These are phyloP conservation scores for Maudiozyma turicensis DNA, from an alignment of 805 yeast species.

Conservation along the genomic window DNA sequence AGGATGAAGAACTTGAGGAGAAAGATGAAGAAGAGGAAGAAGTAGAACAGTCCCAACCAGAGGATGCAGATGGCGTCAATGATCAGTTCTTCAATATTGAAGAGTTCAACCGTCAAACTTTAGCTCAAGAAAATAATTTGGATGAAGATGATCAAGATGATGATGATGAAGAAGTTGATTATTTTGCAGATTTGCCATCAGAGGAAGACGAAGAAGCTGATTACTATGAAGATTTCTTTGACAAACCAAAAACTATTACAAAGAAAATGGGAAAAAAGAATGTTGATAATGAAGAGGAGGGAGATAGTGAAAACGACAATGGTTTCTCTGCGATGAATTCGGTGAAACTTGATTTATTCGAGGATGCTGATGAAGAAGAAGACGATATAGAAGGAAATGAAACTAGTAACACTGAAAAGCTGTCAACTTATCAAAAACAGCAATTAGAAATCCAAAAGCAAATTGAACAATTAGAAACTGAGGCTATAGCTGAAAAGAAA, in stretches of 20 bases:
- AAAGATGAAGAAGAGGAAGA: constrained; percentile 4
- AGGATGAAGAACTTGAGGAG: background rate
- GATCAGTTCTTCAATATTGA: constrained; percentile 81
- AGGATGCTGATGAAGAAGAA: constrained; percentile 29
- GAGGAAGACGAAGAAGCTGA: constrained; percentile 46
- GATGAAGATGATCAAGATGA: constrained; percentile 31
- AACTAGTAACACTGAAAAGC: constrained; percentile 9
- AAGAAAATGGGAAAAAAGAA: constrained; percentile 2
- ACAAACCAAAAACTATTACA: constrained; percentile 24
- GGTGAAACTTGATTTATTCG: constrained; percentile 53
- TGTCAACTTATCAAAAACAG: constrained; percentile 77
- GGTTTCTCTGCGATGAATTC: constrained; percentile 50
- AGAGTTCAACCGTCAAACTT: constrained; percentile 67
- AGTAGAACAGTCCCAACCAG: constrained; percentile 22
- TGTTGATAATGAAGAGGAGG: constrained; percentile 13
- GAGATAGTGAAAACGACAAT: constrained; percentile 44
- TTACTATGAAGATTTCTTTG: constrained; percentile 61
- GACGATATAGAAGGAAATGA: constrained; percentile 20
- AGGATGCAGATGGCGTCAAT: constrained; percentile 51
- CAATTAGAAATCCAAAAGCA: constrained; percentile 69
- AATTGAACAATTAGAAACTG: constrained; percentile 71
- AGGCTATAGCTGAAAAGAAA: constrained; percentile 78
- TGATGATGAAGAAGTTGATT: constrained; percentile 41
- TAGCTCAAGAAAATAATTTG: constrained; percentile 48
- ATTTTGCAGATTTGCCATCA: constrained; percentile 42